Evolutionary conservation across 2,329 filamentous ascomycete species (phyloP), one percentile per base, ranked within the genome.

Genomic region (Stenocarpella maydis): DNA sequence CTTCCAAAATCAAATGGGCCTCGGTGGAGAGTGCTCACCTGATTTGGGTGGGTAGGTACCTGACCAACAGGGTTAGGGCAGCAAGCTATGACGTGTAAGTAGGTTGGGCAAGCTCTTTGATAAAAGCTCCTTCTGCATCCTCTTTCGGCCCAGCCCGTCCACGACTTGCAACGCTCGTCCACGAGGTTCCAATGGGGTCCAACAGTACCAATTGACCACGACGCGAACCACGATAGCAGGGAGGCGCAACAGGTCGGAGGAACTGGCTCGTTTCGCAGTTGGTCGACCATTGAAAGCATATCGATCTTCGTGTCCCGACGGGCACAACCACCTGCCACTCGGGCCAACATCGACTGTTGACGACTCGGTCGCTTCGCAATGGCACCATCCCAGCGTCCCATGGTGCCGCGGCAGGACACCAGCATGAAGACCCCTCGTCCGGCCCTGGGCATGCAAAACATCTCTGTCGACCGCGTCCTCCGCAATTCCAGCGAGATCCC

Each of bases 401-500:
- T 66, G 77, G 75, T 72, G 78, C 68, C 71, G 71, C 71, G 69
- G n/a, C 61, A 67, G 49, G 69, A 71, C 45, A 71, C 69, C 8
- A 63, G 67, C 14, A n/a, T 55, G 52, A 43, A 39, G n/a, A 5
- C 52, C 39, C 65, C 28, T 8, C 64, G 65, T 14, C 10, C 52
- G 17, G 52, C 53, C 21, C 31, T 49, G 52, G 65, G 65, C 74
- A 95, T 89, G 84, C 92, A 89, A 75, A 92, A 92, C 79, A 93
- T 98, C 78, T 91, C 90, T 1, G 95, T 99, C 79, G 96, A 99
- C 82, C 97, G 95, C 78, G 92, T 98, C 73, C 89, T 99, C 6
- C 94, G 97, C 79, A 93, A 97, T 82, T 92, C 94, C 70, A 96
- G 94, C 61, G 95, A 98, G 77, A 96, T 99, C 49, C 96, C 96